phyloP scores from a whole-genome alignment of 2,329 filamentous ascomycete species.

The Eutypella sp. region DNA sequence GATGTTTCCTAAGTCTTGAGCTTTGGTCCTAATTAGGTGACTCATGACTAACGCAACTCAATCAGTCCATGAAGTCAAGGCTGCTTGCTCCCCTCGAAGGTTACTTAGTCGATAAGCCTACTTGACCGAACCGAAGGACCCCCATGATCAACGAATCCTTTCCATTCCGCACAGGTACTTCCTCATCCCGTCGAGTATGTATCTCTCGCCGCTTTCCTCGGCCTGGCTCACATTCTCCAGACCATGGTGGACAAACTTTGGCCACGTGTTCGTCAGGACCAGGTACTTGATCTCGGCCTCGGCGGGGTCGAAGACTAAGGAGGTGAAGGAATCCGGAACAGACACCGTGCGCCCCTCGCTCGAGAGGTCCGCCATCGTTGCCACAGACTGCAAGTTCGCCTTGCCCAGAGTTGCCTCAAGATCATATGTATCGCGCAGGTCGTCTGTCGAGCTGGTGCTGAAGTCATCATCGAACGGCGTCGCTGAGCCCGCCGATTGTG shows the following conservation, averaged over 20 bases:
- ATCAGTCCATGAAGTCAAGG: too few relatives aligned
- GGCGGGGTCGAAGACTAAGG: conserved; percentile 12
- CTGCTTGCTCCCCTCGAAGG: too few relatives aligned
- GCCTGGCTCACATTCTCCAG: conserved; percentile 3
- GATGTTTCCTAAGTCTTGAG: too few relatives aligned
- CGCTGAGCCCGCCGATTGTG: conserved; percentile 4
- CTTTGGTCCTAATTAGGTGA: too few relatives aligned
- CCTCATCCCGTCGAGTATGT: conserved; percentile 2
- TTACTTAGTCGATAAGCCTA: too few relatives aligned
- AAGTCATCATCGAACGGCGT: conserved; percentile 10
- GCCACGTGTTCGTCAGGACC: conserved; percentile 27
- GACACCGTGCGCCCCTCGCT: conserved; percentile 1
- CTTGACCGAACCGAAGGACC: too few relatives aligned
- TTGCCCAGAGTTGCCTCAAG: conserved; percentile 12
- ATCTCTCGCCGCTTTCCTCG: background rate
- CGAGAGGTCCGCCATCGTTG: conserved; percentile 10
- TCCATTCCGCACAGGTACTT: conserved; percentile 5
- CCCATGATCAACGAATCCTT: background rate
- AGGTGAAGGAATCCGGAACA: conserved; percentile 5
- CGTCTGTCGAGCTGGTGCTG: background rate
- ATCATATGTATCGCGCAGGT: conserved; percentile 1
- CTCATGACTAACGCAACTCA: too few relatives aligned
- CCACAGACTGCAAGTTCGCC: conserved; percentile 12
- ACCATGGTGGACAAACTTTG: conserved; percentile 21
- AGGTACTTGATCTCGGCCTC: conserved; percentile 20